Percentiles rank a stretch among this genome's conserved stretches.
Conservation (phyloP, 805 yeast species). For the Candida succiphila region DNA sequence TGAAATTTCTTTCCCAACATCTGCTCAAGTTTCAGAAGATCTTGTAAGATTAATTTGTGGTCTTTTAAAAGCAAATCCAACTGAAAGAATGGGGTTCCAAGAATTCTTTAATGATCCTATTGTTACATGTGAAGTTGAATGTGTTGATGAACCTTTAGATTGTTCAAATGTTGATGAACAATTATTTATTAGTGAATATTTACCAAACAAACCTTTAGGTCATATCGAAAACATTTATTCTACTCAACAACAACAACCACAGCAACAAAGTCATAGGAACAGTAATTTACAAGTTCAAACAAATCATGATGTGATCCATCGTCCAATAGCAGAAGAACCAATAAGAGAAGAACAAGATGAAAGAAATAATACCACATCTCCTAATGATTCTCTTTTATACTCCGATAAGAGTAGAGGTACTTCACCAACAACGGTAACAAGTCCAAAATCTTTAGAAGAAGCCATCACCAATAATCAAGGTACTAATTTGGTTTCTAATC, state of each 20-base stretch:
- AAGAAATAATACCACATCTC: not conserved
- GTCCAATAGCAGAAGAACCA: not conserved
- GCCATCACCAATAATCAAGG: conserved; percentile 31
- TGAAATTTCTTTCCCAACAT: conserved; percentile 64
- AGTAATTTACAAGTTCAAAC: conserved; percentile 1
- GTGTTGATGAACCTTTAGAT: conserved; percentile 49
- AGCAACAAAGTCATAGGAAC: conserved; percentile 3
- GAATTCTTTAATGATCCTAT: conserved; percentile 78
- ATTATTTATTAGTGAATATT: conserved; percentile 77
- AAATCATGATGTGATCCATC: conserved; percentile 10
- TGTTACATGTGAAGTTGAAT: conserved; percentile 42
- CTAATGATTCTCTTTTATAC: conserved; percentile 1
- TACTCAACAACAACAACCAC: not conserved
- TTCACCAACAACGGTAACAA: too few relatives aligned
- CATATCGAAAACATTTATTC: conserved; percentile 3
- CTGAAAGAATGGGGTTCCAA: conserved; percentile 77
- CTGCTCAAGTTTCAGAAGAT: conserved; percentile 53
- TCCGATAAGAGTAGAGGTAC: not conserved
- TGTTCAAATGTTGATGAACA: conserved; percentile 67
- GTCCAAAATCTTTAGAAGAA: conserved; percentile 12
- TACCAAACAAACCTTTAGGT: conserved; percentile 13
- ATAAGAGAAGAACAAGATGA: conserved; percentile 1
- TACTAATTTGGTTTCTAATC: conserved; percentile 31
- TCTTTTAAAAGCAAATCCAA: conserved; percentile 73
- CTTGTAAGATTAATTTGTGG: conserved; percentile 65